Evolutionary conservation across 2,329 filamentous ascomycete genomes (phyloP).

Genomic region (Domatiomyces globalis): DNA sequence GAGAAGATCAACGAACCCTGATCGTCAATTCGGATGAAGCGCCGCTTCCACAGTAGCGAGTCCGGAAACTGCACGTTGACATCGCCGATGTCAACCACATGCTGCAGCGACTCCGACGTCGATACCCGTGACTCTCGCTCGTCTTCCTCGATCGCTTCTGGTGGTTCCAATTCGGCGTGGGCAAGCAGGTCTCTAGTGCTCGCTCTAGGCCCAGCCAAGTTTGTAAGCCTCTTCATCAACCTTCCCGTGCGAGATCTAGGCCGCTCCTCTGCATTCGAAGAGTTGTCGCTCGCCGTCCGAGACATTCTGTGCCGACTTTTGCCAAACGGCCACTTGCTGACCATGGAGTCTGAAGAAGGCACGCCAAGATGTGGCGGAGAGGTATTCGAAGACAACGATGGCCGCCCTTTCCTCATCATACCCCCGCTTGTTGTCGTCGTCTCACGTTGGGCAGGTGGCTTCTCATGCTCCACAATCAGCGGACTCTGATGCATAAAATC

Average conservation of each 20-base stretch:
- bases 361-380: constrained; percentile 9
- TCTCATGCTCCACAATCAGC: constrained; percentile 52
- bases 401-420: constrained; percentile 19
- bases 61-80: constrained; percentile 97
- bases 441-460: constrained; percentile 23
- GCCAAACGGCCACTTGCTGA: constrained; percentile 25
- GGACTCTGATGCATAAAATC: constrained; percentile 36
- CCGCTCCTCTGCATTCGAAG: constrained; percentile 30
- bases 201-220: constrained; percentile 28
- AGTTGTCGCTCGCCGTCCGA: constrained; percentile 23
- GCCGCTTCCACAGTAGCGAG: constrained; percentile 88
- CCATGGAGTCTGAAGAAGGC: constrained; percentile 19
- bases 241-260: constrained; percentile 45
- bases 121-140: constrained; percentile 9
- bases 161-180: constrained; percentile 9
- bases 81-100: constrained; percentile 63
- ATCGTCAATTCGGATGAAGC: constrained; percentile 72
- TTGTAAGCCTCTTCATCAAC: constrained; percentile 54
- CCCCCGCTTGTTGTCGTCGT: constrained; percentile 9
- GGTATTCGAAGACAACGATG: constrained; percentile 29
- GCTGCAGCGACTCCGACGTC: constrained; percentile 21
- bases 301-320: constrained; percentile 26
- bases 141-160: constrained; percentile 25
- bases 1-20: constrained; percentile 72
- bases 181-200: constrained; percentile 25